Evolutionary conservation across 176 grass and related monocot species (phyloP).

Genomic region (Triticum urartu): DNA sequence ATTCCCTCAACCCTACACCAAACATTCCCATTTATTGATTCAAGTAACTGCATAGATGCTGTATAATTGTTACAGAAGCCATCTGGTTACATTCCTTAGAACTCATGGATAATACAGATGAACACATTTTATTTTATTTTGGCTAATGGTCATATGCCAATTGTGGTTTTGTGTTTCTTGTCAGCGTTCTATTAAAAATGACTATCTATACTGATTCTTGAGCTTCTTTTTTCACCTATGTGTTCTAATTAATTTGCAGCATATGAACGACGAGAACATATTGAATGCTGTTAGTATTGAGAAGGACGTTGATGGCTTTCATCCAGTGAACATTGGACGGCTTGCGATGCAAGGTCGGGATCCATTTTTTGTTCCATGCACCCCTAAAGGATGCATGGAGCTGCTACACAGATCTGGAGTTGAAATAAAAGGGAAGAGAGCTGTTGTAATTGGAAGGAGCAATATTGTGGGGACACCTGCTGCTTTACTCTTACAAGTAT

Average conservation of each 20-base stretch:
- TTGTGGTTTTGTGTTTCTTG: background rate
- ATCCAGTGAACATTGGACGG: conserved; percentile 93
- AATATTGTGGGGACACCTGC: conserved; percentile 97
- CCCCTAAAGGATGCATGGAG: conserved; percentile 99
- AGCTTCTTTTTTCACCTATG: background rate
- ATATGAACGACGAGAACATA: conserved; percentile 95
- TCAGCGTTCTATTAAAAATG: background rate
- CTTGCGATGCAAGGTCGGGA: conserved; percentile 96
- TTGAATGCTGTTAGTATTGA: conserved; percentile 81
- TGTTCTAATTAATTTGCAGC: conserved; percentile 46
- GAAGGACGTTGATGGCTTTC: conserved; percentile 93
- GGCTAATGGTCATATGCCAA: background rate
- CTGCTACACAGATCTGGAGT: conserved; percentile 71
- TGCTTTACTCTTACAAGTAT: conserved; percentile 84
- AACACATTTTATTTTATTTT: background rate
- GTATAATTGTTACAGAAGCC: background rate
- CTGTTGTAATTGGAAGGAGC: conserved; percentile 88
- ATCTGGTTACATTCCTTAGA: background rate
- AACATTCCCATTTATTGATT: background rate
- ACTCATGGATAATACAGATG: background rate
- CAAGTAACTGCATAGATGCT: background rate
- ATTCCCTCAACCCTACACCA: background rate
- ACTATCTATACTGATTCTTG: background rate
- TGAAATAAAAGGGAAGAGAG: conserved; percentile 87
- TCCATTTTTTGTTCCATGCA: conserved; percentile 91